Evolutionary conservation across 179 eudicot species (phyloP).

Genomic region (Actinidia chinensis): DNA sequence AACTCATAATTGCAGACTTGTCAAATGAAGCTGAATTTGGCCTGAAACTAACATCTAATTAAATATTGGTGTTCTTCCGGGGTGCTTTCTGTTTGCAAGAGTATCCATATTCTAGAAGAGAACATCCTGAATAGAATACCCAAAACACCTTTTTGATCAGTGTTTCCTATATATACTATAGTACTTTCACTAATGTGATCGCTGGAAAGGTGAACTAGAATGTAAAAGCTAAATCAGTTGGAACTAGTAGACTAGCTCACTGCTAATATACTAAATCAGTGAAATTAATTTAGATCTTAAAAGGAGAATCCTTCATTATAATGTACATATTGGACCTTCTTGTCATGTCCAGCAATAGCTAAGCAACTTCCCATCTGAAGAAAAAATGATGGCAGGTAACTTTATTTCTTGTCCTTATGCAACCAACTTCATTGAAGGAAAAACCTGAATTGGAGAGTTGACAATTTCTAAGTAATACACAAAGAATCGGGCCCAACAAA

Average conservation of each 20-base stretch:
- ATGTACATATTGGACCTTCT: constrained; percentile 49
- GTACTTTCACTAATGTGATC: neutral
- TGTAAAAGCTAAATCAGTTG: neutral
- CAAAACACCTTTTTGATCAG: neutral
- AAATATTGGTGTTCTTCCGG: constrained; percentile 71
- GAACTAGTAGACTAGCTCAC: neutral
- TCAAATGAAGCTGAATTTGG: constrained; percentile 88
- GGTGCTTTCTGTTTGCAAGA: constrained; percentile 61
- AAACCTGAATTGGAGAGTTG: no score
- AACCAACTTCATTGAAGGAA: constrained; percentile 74
- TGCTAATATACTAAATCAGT: neutral
- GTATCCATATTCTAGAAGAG: constrained; percentile 84
- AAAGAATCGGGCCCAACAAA: neutral
- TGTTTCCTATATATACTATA: no score
- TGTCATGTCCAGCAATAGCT: constrained; percentile 97
- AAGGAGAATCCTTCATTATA: neutral
- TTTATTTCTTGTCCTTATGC: constrained; percentile 62
- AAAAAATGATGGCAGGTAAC: constrained; percentile 88
- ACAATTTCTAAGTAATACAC: constrained; percentile 9
- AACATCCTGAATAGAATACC: constrained; percentile 47
- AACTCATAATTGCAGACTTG: constrained; percentile 43
- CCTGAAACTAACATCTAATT: constrained; percentile 86
- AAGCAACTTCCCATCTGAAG: constrained; percentile 87
- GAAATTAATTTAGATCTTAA: neutral
- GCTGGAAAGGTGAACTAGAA: neutral